Conservation (phyloP, 208 protist species). For the Balamuthia mandrillaris region DNA sequence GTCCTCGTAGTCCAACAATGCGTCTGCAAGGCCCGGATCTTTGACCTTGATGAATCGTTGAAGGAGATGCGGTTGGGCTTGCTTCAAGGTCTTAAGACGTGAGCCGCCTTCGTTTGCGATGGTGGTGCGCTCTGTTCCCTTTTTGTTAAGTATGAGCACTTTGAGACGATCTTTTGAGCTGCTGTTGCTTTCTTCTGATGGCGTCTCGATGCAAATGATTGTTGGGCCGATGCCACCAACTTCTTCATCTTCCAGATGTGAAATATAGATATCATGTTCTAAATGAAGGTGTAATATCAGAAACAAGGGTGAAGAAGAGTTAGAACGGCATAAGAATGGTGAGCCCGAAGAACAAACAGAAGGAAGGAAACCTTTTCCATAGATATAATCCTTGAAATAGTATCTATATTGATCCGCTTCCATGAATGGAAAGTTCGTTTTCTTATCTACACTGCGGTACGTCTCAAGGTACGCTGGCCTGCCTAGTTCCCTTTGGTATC, state of each 20-base stretch:
- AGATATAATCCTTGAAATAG: constrained; percentile 20
- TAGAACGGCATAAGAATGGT: not conserved
- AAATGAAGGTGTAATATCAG: too few relatives aligned
- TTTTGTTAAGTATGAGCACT: constrained; percentile 13
- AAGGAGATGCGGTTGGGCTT: not conserved
- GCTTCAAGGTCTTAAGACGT: constrained; percentile 2
- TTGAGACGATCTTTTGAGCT: not conserved
- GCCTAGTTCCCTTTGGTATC: constrained; percentile 26
- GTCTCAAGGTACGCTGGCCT: too few relatives aligned
- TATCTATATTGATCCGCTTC: constrained; percentile 9
- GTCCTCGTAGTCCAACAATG: not conserved
- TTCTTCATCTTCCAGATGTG: not conserved
- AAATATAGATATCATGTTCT: not conserved
- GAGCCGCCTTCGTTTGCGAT: not conserved
- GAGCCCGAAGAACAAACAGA: not conserved
- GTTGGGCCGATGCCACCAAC: not conserved
- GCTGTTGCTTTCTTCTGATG: not conserved
- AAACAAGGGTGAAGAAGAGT: not conserved
- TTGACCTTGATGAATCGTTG: not conserved
- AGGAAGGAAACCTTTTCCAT: not conserved
- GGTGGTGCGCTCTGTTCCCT: constrained; percentile 8
- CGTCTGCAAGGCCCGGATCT: not conserved
- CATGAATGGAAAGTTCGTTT: constrained; percentile 23
- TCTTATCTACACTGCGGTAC: not conserved
- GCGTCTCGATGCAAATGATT: not conserved